A percentile compares a stretch with the other conserved stretches of the same genome.
These are phyloP conservation scores for Clohesyomyces aquaticus DNA, from an alignment of 495 filamentous ascomycete species.

Conservation along the genomic window DNA sequence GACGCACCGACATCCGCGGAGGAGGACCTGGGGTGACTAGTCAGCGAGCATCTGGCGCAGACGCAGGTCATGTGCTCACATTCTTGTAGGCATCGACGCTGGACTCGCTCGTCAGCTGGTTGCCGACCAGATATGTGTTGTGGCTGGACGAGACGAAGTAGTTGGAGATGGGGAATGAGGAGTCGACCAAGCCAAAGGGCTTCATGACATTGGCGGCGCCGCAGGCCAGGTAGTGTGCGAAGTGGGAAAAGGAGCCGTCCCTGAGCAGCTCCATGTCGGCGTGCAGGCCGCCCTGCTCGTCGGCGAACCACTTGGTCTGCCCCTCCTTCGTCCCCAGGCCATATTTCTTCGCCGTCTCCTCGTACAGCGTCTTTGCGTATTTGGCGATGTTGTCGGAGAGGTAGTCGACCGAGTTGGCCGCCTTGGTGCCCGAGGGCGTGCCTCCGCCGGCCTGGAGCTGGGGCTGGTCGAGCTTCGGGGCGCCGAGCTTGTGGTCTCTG, in stretches of 20 bases:
- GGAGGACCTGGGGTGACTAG: conserved; percentile 58
- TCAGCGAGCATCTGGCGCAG: not conserved
- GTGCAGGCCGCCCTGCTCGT: conserved; percentile 25
- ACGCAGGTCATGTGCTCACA: conserved; percentile 55
- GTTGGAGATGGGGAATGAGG: conserved; percentile 70
- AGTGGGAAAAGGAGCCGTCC: conserved; percentile 31
- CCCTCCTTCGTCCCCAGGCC: conserved; percentile 30
- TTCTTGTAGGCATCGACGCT: conserved; percentile 81
- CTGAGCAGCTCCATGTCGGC: conserved; percentile 21
- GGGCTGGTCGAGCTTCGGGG: conserved; percentile 35
- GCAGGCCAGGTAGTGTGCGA: conserved; percentile 25
- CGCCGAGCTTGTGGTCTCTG: conserved; percentile 23
- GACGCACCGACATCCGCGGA: conserved; percentile 85
- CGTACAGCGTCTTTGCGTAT: conserved; percentile 28
- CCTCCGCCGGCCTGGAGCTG: conserved; percentile 40
- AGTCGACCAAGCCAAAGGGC: conserved; percentile 16
- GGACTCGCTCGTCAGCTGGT: conserved; percentile 84
- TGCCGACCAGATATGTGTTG: conserved; percentile 92
- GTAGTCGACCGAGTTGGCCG: conserved; percentile 21
- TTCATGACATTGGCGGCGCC: conserved; percentile 31
- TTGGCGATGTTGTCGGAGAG: conserved; percentile 25
- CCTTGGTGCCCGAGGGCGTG: conserved; percentile 15
- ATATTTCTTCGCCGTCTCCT: conserved; percentile 33
- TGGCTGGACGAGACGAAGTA: conserved; percentile 94
- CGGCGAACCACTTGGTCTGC: conserved; percentile 26